Evolutionary conservation across 2,329 filamentous ascomycete genomes (phyloP), one percentile per base, ranked within the genome.

Genomic region (Epichloe elymi): DNA sequence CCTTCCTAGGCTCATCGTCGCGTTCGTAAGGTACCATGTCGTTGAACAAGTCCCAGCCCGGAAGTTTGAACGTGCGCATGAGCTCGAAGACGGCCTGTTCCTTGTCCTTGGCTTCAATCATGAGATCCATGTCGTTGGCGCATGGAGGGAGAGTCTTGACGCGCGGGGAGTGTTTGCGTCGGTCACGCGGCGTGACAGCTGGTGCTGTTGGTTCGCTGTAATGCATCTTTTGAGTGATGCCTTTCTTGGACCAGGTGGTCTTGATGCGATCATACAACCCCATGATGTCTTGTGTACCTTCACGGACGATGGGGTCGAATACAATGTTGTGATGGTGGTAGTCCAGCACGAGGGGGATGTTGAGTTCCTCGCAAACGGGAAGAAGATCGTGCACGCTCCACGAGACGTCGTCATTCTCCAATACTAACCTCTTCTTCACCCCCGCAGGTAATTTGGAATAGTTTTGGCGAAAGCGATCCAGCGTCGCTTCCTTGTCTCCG

Each of bases 61-160:
- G 87, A 0, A 97, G 73, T 59, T 84, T 89, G 65, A 89, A 95
- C 0, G 75, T 89, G 20, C 85, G 78, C 89, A 96, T 96, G 17
- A 97, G 74, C 56, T 95, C 88, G 60, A 97, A 95, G 0, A 96
- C 88, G 0, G 91, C 89, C 66, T 97, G 91, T 64, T 97, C 91
- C 67, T 97, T 97, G 63, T 96, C 91, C 65, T 97, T 97, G 46
- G 91, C 91, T 69, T 97, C 91, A 54, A 97, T 96, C 91, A 97
- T 97, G n/a, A 97, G 73, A 62, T 96, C 91, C 85, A 94, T 93
- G 35, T 85, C 82, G 1, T 79, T 71, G 4, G 82, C 75, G 60
- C 91, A 96, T 0, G 91, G 90, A 1, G 91, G 91, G 1, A 97
- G 67, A 0, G 82, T 86, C 56, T 76, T 75, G 2, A 95, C 88